Evolutionary conservation across 306 rosid genomes (phyloP), one percentile per base, ranked within the genome.

Genomic region (Trifolium subterraneum): DNA sequence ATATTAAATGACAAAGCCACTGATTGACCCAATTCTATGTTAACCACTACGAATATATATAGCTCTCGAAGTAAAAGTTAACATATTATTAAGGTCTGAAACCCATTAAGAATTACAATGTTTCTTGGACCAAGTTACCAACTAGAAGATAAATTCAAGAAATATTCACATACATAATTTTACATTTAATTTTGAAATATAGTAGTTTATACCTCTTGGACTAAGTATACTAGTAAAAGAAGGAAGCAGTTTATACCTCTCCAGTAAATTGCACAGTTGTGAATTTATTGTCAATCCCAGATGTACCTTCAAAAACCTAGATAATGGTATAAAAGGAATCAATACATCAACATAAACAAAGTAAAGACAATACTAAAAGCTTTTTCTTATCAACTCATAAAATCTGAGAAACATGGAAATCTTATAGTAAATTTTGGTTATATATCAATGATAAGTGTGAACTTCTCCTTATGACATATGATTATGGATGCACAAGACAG

Each of bases 191-290:
- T 75, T 15, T 62, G 18, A 47, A 36, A 36, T 14, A 18, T n/a
- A n/a, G n/a, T n/a, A n/a, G n/a, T n/a, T n/a, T n/a, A n/a, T n/a
- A n/a, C n/a, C n/a, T n/a, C n/a, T n/a, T n/a, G n/a, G n/a, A n/a
- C n/a, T n/a, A 70, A 64, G 11, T 6, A 15, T 11, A 66, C 9
- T 6, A 55, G 23, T 54, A 54, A 39, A 39, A 22, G 66, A 27
- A 12, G 62, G 6, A 70, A 81, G 16, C 20, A 59, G 64, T 52
- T 25, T 7, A 71, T 85, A 95, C 98, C 98, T 95, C 99, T 80
- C 99, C 99, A 9, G 99, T 95, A 83, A 95, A 95, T 76, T 95
- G 99, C 82, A 95, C 99, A 1, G 99, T 92, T 11, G 99, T 95
- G 74, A 84, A 95, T 72, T 92, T 95, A 82, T 95, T 95, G 90